phyloP scores from a whole-genome alignment of 495 filamentous ascomycete genomes.

The Hyaloscypha bicolor region DNA sequence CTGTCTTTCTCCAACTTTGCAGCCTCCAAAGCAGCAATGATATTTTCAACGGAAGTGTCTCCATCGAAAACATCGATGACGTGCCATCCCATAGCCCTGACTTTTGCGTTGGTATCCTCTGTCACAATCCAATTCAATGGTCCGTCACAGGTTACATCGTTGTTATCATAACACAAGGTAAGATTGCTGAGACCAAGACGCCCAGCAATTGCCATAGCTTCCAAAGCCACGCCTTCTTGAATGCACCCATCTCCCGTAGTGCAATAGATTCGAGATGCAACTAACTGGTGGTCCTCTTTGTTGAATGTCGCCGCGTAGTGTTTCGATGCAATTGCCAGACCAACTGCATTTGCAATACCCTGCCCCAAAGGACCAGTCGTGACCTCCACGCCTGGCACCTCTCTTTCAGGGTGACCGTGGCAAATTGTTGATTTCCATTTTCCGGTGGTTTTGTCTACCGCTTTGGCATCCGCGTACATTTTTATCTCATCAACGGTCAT shows the following conservation, averaged over 20 bases:
- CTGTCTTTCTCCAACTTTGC: conserved; percentile 48
- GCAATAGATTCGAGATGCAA: conserved; percentile 54
- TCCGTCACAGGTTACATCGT: conserved; percentile 61
- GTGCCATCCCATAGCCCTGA: conserved; percentile 59
- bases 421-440: conserved; percentile 41
- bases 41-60: conserved; percentile 50
- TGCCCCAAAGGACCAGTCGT: conserved; percentile 65
- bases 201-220: conserved; percentile 56
- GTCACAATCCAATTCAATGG: conserved; percentile 54
- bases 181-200: conserved; percentile 58
- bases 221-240: conserved; percentile 60
- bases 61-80: conserved; percentile 59
- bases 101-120: conserved; percentile 62
- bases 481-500: conserved; percentile 65
- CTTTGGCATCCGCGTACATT: conserved; percentile 52
- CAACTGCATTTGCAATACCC: conserved; percentile 62
- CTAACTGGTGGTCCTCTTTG: conserved; percentile 47
- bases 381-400: conserved; percentile 61
- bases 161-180: conserved; percentile 61
- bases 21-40: conserved; percentile 49
- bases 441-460: conserved; percentile 38
- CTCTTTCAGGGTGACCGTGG: conserved; percentile 64
- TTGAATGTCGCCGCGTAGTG: conserved; percentile 58
- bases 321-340: conserved; percentile 60
- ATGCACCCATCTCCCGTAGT: conserved; percentile 62